Percentiles rank a stretch among this genome's conserved stretches.
Conservation (phyloP, 108 stramenopile genomes). For the Cyclotella choctawhatcheeana region DNA sequence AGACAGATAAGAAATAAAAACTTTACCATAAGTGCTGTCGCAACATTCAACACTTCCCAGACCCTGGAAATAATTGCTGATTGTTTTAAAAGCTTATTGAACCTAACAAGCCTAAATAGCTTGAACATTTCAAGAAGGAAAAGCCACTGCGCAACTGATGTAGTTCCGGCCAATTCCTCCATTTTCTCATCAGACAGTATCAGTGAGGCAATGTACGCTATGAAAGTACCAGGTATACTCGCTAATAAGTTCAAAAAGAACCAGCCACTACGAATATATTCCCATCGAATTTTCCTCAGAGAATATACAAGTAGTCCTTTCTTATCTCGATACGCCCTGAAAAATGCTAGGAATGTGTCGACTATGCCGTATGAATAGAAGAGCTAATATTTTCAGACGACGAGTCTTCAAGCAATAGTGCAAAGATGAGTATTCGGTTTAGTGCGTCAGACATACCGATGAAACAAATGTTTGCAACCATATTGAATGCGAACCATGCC, state of each 20-base stretch:
- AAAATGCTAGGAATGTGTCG: constrained; percentile 60
- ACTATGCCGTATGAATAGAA: constrained; percentile 1
- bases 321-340: constrained; percentile 41
- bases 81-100: constrained; percentile 23
- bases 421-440: no score
- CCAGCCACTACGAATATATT: constrained; percentile 48
- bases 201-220: background rate
- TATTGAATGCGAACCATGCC: constrained; percentile 33
- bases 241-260: constrained; percentile 51
- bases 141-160: background rate
- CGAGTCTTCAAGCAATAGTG: background rate
- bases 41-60: constrained; percentile 28
- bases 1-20: constrained; percentile 30
- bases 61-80: constrained; percentile 7
- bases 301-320: constrained; percentile 35
- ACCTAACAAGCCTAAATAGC: constrained; percentile 34
- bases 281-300: constrained; percentile 30
- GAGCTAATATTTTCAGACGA: background rate
- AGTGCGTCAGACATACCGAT: no score
- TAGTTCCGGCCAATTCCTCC: background rate
- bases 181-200: background rate
- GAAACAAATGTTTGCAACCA: constrained; percentile 45
- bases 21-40: constrained; percentile 29
- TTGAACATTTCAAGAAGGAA: constrained; percentile 47
- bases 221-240: constrained; percentile 29